Percentiles rank a stretch among this genome's conserved stretches.
phyloP scores from a whole-genome alignment of 2,329 filamentous ascomycete species.

The Epichloe sylvatica region DNA sequence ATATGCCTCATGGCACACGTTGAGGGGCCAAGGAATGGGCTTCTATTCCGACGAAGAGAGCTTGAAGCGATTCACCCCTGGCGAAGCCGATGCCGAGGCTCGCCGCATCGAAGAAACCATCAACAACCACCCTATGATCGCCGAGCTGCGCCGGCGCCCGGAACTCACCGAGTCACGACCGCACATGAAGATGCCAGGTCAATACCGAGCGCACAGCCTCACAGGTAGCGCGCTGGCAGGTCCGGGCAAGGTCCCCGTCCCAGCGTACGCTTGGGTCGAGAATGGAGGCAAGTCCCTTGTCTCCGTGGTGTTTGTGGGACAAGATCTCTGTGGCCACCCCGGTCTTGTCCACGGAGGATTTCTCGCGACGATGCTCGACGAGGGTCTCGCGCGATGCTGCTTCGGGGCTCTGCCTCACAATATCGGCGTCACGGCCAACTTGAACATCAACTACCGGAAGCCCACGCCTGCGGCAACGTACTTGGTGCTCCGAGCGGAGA shows the following conservation, averaged over 20 bases:
- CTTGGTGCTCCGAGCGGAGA: slow-evolving; percentile 65
- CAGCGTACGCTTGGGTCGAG: slow-evolving; percentile 66
- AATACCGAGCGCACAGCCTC: slow-evolving; percentile 58
- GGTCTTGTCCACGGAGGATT: slow-evolving; percentile 84
- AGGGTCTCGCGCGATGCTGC: slow-evolving; percentile 75
- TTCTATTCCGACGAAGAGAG: slow-evolving; percentile 54
- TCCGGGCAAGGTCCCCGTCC: slow-evolving; percentile 61
- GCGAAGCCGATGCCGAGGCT: slow-evolving; percentile 32
- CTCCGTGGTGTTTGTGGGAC: slow-evolving; percentile 62
- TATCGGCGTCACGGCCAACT: slow-evolving; percentile 71
- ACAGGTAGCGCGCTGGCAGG: slow-evolving; percentile 71
- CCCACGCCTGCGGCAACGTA: slow-evolving; percentile 65
- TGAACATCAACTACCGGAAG: slow-evolving; percentile 70
- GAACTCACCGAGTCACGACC: slow-evolving; percentile 65
- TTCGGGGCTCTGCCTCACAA: slow-evolving; percentile 80
- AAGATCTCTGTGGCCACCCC: slow-evolving; percentile 74
- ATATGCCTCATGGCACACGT: slow-evolving; percentile 21
- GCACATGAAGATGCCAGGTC: slow-evolving; percentile 68
- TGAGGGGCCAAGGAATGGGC: slow-evolving; percentile 22
- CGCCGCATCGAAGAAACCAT: slow-evolving; percentile 58
- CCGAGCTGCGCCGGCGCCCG: slow-evolving; percentile 51
- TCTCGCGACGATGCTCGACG: slow-evolving; percentile 83
- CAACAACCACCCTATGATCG: slow-evolving; percentile 58
- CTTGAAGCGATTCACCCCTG: slow-evolving; percentile 47
- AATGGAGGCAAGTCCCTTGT: slow-evolving; percentile 54